These are phyloP conservation scores for Starmerella bombi DNA, from an alignment of 805 yeast species.

Conservation along the genomic window DNA sequence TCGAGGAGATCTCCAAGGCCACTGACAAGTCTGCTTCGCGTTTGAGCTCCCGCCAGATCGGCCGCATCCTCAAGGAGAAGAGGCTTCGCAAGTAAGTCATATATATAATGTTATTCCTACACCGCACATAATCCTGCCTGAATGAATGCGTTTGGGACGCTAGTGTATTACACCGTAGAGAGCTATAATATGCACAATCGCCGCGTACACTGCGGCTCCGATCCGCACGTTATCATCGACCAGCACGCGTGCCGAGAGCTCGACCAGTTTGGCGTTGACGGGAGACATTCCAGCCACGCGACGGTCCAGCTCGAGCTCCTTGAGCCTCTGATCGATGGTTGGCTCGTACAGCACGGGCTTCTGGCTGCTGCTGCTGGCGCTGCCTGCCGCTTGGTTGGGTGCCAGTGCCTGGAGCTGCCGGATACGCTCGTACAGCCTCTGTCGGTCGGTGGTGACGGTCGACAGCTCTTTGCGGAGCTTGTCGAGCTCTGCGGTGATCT, in stretches of 20 bases:
- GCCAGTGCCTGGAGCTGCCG: conserved; percentile 22
- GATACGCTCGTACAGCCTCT: conserved; percentile 61
- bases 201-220: conserved; percentile 44
- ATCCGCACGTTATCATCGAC: conserved; percentile 14
- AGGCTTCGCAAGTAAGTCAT: conserved; percentile 31
- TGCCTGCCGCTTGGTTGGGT: conserved; percentile 29
- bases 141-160: neutral
- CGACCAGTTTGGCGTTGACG: conserved; percentile 53
- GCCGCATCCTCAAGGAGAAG: conserved; percentile 80
- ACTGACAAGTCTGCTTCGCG: conserved; percentile 51
- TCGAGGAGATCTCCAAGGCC: conserved; percentile 87
- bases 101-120: too few relatives aligned
- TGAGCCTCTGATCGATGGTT: conserved; percentile 73
- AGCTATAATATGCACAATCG: conserved; percentile 55
- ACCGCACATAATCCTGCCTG: too few relatives aligned
- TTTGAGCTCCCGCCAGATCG: conserved; percentile 83
- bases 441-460: conserved; percentile 57
- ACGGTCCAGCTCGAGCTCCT: conserved; percentile 63
- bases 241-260: conserved; percentile 25
- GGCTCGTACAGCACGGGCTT: conserved; percentile 47
- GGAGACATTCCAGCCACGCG: conserved; percentile 60
- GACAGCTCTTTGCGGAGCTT: conserved; percentile 55
- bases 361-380: conserved; percentile 56
- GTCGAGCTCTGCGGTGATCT: conserved; percentile 38
- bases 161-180: conserved; percentile 2